Evolutionary conservation across 2,329 filamentous ascomycete species (phyloP), one percentile per base, ranked within the genome.

Genomic region (Aplosporella prunicola): DNA sequence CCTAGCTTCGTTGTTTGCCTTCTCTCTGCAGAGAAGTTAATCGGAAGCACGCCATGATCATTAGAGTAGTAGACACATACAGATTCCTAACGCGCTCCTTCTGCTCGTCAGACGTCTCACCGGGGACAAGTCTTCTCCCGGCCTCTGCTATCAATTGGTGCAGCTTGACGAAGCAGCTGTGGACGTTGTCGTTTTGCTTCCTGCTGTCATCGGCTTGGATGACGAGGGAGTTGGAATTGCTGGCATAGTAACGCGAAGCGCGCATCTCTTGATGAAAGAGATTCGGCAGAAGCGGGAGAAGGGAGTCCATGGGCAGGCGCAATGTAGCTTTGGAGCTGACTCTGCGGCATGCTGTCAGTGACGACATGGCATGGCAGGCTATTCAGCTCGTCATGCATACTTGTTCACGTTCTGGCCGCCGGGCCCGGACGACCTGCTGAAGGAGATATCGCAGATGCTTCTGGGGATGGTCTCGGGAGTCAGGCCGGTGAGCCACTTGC

Each of bases 381-480:
- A 32, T 22, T 39, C 44, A 15, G 25, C n/a, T n/a, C n/a, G n/a
- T 40, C 40, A 34, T 36, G 51, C 64, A 46, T 57, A 80, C 76
- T 80, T 80, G 59, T 80, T 80, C 40, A 80, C 76, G 60, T 80
- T 80, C 55, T 80, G 76, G 9, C 76, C 76, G 34, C 76, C 76
- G 13, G 76, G 76, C 3, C 76, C 76, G 35, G 74, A 76, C 3
- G 76, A 78, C 41, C 76, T 66, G 51, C 73, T 78, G 54, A 77
- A 80, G 32, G 67, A 73, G 45, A 80, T 52, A 43, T 76, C 67
- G 49, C 72, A 68, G 40, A 79, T 64, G 45, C 62, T 62, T 39
- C 64, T 66, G 17, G 76, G 72, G 39, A 79, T 70, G 10, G 69
- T 67, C 10, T 70, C 64, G 39, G 66, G 54, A 52, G 69, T 61